Percentiles rank a stretch among this genome's conserved stretches.
Evolutionary conservation across 1,284 basidiomycete genomes (phyloP).

Genomic region (Austroboletus niveus): DNA sequence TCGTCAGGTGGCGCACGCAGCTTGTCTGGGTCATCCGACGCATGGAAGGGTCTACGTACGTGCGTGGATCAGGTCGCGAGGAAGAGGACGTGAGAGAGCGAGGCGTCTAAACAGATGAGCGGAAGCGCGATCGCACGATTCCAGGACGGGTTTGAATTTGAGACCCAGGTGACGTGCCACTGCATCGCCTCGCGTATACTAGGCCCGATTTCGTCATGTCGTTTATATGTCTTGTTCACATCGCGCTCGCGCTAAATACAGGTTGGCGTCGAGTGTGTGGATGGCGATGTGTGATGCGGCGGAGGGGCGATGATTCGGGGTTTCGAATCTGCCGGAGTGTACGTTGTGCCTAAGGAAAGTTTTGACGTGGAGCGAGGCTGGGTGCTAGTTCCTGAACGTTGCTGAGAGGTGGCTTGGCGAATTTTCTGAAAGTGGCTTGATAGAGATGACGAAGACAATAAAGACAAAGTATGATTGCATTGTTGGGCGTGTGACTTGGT

Average conservation of each 20-base stretch:
- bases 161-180: background rate
- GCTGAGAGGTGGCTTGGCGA: background rate
- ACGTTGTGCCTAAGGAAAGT: background rate
- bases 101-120: slow-evolving; percentile 11
- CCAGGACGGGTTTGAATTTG: background rate
- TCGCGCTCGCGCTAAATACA: background rate
- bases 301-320: background rate
- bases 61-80: too few relatives aligned
- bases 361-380: background rate
- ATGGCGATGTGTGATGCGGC: background rate
- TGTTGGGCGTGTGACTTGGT: slow-evolving; percentile 17
- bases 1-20: too few relatives aligned
- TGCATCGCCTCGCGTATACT: background rate
- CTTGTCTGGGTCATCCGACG: too few relatives aligned
- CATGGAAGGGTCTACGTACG: too few relatives aligned
- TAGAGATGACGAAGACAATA: background rate
- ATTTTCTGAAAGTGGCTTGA: slow-evolving; percentile 5
- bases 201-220: background rate
- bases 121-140: background rate
- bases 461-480: slow-evolving; percentile 6
- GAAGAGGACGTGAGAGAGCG: too few relatives aligned
- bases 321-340: background rate
- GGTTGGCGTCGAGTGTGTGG: background rate
- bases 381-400: slow-evolving; percentile 17
- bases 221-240: background rate